phyloP scores from a whole-genome alignment of 2,329 filamentous ascomycete genomes.

The Rhexocercosporidium sp. region DNA sequence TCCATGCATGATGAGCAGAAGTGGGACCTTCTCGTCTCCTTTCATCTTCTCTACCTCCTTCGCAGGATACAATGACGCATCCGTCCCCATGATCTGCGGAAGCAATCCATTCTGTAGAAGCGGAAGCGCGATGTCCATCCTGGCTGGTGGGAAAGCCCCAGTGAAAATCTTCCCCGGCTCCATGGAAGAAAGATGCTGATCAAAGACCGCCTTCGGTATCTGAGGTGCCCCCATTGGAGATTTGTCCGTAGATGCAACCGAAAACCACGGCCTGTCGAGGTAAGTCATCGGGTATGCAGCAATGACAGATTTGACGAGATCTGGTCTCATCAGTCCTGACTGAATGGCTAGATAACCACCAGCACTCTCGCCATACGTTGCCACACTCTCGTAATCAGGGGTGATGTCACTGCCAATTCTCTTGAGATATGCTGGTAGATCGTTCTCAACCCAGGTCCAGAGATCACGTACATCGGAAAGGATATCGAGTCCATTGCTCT shows the following conservation, averaged over 20 bases:
- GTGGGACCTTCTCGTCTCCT: slow-evolving; percentile 22
- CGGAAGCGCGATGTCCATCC: slow-evolving; percentile 22
- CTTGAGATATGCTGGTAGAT: slow-evolving; percentile 28
- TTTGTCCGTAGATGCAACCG: slow-evolving; percentile 14
- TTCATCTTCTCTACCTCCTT: slow-evolving; percentile 26
- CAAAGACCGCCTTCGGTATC: slow-evolving; percentile 23
- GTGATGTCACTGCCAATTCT: slow-evolving; percentile 16
- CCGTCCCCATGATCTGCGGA: slow-evolving; percentile 23
- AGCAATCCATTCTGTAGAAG: slow-evolving; percentile 27
- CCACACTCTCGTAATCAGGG: slow-evolving; percentile 27
- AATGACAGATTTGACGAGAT: slow-evolving; percentile 31
- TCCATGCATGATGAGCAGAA: slow-evolving; percentile 30
- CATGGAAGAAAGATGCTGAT: slow-evolving; percentile 21
- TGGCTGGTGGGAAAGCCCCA: slow-evolving; percentile 19
- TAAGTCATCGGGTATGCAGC: slow-evolving; percentile 32
- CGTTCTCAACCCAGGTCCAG: slow-evolving; percentile 51
- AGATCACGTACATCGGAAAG: slow-evolving; percentile 54
- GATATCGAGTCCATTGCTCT: slow-evolving; percentile 52
- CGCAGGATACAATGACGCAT: slow-evolving; percentile 21
- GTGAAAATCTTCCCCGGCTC: slow-evolving; percentile 27
- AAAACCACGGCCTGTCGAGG: slow-evolving; percentile 23
- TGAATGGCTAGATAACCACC: slow-evolving; percentile 32
- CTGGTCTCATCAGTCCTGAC: slow-evolving; percentile 22
- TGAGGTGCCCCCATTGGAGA: slow-evolving; percentile 26
- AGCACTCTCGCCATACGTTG: slow-evolving; percentile 31